A percentile compares a stretch with the other conserved stretches of the same genome.
phyloP scores from a whole-genome alignment of 129 eudicot species.

The Flaveria robusta region DNA sequence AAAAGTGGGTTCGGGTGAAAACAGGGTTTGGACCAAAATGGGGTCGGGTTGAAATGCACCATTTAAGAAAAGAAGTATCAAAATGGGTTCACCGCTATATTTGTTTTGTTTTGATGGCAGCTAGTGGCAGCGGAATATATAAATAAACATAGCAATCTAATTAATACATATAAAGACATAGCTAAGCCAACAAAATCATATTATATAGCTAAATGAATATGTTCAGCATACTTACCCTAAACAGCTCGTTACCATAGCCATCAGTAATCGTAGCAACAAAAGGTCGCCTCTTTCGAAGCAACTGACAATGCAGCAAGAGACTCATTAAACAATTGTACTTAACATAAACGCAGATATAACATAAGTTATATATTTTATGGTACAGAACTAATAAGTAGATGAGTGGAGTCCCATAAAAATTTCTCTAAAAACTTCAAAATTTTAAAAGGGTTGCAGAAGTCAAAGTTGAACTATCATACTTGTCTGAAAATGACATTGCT shows the following conservation, averaged over 20 bases:
- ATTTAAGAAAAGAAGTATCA: background rate
- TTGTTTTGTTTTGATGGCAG: background rate
- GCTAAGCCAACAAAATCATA: background rate
- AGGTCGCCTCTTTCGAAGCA: constrained; percentile 83
- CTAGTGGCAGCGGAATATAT: constrained; percentile 7
- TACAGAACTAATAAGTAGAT: background rate
- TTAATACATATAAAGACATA: constrained; percentile 3
- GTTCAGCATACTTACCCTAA: constrained; percentile 52
- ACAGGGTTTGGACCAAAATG: background rate
- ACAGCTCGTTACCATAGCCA: constrained; percentile 83
- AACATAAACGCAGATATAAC: background rate
- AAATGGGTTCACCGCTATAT: background rate
- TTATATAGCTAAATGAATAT: constrained; percentile 9
- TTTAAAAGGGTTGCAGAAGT: background rate
- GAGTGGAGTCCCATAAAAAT: background rate
- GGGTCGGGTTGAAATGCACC: background rate
- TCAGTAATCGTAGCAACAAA: constrained; percentile 82
- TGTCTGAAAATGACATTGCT: constrained; percentile 84
- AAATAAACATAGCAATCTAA: constrained; percentile 7
- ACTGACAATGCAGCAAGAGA: constrained; percentile 56
- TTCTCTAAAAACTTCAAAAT: constrained; percentile 11
- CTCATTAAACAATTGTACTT: constrained; percentile 11
- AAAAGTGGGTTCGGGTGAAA: background rate
- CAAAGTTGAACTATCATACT: constrained; percentile 41
- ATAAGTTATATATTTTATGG: constrained; percentile 8